phyloP scores from a whole-genome alignment of 495 filamentous ascomycete genomes.

The Talaromyces stipitatus region DNA sequence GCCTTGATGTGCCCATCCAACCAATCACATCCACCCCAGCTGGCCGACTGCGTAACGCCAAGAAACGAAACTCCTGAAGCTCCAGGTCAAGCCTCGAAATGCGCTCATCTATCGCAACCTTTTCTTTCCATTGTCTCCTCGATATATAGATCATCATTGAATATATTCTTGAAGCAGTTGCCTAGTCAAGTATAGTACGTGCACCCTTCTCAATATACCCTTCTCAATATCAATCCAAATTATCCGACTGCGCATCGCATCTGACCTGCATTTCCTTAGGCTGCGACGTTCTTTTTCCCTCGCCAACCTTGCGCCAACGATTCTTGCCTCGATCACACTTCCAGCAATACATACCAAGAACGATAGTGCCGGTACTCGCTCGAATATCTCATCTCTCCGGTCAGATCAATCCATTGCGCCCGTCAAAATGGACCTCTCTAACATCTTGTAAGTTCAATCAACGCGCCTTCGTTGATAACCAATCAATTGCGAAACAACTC shows the following conservation, averaged over 20 bases:
- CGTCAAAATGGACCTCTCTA: conserved; percentile 46
- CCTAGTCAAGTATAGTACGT: not conserved
- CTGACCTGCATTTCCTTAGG: not conserved
- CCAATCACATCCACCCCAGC: not conserved
- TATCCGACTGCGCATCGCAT: not conserved
- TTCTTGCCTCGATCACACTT: not conserved
- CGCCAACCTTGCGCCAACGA: not conserved
- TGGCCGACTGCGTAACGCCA: not conserved
- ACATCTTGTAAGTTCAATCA: conserved; percentile 44
- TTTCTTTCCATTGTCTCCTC: no score
- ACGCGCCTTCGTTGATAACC: not conserved
- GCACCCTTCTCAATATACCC: not conserved
- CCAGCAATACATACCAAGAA: not conserved
- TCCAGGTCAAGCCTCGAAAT: not conserved
- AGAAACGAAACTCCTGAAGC: not conserved
- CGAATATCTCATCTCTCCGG: not conserved
- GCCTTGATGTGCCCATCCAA: not conserved
- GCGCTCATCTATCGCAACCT: not conserved
- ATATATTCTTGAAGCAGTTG: not conserved
- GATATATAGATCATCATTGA: no score
- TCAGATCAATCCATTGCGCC: not conserved
- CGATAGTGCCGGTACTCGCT: not conserved
- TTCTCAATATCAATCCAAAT: not conserved
- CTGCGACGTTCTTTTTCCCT: not conserved
- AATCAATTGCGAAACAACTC: not conserved